phyloP scores from a whole-genome alignment of 169 alveolate genomes.

The Cryptosporidium andersoni region DNA sequence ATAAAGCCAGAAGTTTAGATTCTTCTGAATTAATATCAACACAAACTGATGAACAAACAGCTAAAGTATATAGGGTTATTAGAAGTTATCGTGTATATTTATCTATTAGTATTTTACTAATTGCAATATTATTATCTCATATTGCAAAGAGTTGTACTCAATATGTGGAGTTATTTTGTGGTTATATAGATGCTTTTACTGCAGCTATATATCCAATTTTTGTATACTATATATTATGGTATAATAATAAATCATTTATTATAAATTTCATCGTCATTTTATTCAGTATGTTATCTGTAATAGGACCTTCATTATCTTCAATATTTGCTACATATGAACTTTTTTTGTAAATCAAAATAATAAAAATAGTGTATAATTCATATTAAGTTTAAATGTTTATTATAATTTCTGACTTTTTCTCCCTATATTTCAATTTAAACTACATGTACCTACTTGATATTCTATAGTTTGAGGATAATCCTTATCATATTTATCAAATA shows the following conservation, averaged over 20 bases:
- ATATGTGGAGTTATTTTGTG: conserved; percentile 65
- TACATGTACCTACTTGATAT: conserved; percentile 6
- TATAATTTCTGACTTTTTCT: neutral
- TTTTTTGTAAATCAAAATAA: neutral
- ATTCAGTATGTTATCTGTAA: conserved; percentile 48
- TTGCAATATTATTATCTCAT: conserved; percentile 51
- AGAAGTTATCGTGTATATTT: neutral
- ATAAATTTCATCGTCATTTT: conserved; percentile 23
- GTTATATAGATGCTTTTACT: conserved; percentile 67
- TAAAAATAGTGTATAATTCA: neutral
- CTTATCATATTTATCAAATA: conserved; percentile 20
- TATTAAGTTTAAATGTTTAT: neutral
- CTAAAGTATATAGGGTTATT: no score
- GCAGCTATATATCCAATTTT: conserved; percentile 65
- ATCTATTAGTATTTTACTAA: conserved; percentile 24
- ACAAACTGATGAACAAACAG: no score
- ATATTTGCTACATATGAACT: conserved; percentile 47
- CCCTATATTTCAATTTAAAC: neutral
- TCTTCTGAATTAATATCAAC: neutral
- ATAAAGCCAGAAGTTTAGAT: conserved; percentile 55
- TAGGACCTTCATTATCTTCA: conserved; percentile 62
- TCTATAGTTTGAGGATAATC: neutral
- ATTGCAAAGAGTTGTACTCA: conserved; percentile 69
- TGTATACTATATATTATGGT: conserved; percentile 44
- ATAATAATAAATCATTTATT: conserved; percentile 14